Percentiles rank a stretch among this genome's conserved stretches.
Evolutionary conservation across 257 asterid genomes (phyloP).

Genomic region (Solanum microdontum): DNA sequence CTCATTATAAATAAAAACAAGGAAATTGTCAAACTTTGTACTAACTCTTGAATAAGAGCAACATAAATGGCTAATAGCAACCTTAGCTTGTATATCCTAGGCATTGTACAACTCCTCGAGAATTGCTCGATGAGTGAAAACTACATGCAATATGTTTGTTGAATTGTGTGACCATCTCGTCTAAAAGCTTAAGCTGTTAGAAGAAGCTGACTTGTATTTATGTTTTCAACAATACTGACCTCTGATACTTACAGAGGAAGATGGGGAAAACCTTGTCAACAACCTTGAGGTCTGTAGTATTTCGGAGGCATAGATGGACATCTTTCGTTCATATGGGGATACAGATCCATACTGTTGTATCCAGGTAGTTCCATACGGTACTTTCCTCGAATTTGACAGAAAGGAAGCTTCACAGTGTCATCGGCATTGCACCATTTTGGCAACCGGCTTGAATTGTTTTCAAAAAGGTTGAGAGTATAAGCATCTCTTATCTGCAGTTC

Average conservation of each 20-base stretch:
- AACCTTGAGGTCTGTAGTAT: constrained; percentile 55
- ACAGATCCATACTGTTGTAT: constrained; percentile 58
- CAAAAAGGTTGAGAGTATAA: constrained; percentile 60
- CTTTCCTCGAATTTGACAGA: constrained; percentile 73
- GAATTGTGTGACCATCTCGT: not conserved
- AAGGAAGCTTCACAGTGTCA: constrained; percentile 70
- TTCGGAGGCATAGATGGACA: constrained; percentile 80
- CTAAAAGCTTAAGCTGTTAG: not conserved
- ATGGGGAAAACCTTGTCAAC: constrained; percentile 31
- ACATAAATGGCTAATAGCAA: not conserved
- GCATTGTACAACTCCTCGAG: not conserved
- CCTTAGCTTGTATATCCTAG: not conserved
- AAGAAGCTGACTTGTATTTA: not conserved
- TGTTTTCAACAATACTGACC: not conserved
- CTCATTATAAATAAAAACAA: too few species aligned
- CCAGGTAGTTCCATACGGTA: constrained; percentile 82
- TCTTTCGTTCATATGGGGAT: constrained; percentile 78
- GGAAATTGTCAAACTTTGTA: not conserved
- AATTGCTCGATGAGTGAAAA: not conserved
- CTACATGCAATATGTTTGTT: not conserved
- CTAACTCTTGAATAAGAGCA: not conserved
- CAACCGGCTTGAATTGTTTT: constrained; percentile 59
- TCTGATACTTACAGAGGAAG: not conserved
- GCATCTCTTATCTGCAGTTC: constrained; percentile 82
- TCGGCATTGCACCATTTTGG: constrained; percentile 90